Percentiles rank a stretch among this genome's conserved stretches.
Evolutionary conservation across 2,329 filamentous ascomycete genomes (phyloP).

Genomic region (Cytospora schulzeri): DNA sequence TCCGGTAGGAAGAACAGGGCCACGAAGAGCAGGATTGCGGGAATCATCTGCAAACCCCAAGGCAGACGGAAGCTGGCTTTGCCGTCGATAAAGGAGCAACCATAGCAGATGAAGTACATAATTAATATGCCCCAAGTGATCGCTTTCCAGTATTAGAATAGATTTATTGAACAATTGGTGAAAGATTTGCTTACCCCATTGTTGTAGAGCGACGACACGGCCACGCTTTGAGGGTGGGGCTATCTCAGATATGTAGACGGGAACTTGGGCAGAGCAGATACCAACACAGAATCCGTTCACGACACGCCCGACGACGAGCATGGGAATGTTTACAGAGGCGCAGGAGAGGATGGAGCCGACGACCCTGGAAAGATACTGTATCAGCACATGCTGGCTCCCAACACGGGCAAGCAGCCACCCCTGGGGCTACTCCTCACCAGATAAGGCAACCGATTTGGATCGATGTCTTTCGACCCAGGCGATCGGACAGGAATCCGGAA

Average conservation of each 20-base stretch:
- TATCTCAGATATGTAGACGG: slow-evolving; percentile 70
- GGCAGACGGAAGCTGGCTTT: slow-evolving; percentile 50
- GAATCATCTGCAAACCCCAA: slow-evolving; percentile 52
- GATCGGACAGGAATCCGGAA: slow-evolving; percentile 62
- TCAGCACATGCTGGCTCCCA: neutral
- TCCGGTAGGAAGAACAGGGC: slow-evolving; percentile 49
- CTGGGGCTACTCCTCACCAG: slow-evolving; percentile 44
- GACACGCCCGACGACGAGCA: slow-evolving; percentile 68
- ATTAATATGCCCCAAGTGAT: slow-evolving; percentile 52
- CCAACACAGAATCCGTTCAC: slow-evolving; percentile 73
- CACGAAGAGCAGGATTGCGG: slow-evolving; percentile 44
- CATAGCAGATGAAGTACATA: slow-evolving; percentile 53
- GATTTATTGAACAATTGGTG: no score
- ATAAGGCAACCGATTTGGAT: slow-evolving; percentile 54
- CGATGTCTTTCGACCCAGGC: slow-evolving; percentile 48
- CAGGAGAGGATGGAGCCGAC: slow-evolving; percentile 50
- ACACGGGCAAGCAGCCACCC: neutral
- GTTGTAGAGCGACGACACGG: slow-evolving; percentile 47
- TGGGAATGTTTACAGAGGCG: slow-evolving; percentile 50
- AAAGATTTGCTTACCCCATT: no score
- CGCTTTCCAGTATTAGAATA: no score
- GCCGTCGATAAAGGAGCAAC: slow-evolving; percentile 45
- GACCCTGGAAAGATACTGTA: slow-evolving; percentile 39
- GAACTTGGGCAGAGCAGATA: slow-evolving; percentile 72
- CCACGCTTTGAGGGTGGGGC: slow-evolving; percentile 51